Evolutionary conservation across 2,329 filamentous ascomycete species (phyloP).

Genomic region (Davidsoniella virescens): DNA sequence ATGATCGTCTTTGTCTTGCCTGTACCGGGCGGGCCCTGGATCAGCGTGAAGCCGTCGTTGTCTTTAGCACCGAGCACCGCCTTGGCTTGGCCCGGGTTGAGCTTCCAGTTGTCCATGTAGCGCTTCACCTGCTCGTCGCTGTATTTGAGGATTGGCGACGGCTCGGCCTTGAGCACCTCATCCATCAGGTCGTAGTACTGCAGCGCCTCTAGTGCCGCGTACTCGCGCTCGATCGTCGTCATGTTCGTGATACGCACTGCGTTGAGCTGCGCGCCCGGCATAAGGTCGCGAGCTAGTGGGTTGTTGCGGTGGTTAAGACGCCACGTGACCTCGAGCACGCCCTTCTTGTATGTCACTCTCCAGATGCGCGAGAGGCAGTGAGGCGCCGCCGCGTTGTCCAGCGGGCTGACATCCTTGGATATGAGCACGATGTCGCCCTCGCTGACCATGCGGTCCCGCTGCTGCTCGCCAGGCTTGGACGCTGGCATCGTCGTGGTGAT

Average conservation of each 20-base stretch:
- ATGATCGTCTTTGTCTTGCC: constrained; percentile 98
- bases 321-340: constrained; percentile 69
- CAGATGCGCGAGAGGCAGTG: constrained; percentile 80
- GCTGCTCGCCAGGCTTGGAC: not conserved
- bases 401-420: constrained; percentile 55
- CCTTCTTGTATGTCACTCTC: constrained; percentile 65
- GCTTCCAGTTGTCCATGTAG: constrained; percentile 58
- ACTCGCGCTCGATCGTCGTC: constrained; percentile 89
- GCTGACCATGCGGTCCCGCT: constrained; percentile 47
- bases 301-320: constrained; percentile 55
- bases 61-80: constrained; percentile 84
- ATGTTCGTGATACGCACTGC: constrained; percentile 81
- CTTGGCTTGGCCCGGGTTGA: constrained; percentile 80
- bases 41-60: constrained; percentile 92
- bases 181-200: constrained; percentile 94
- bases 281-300: constrained; percentile 44
- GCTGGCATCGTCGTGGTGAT: constrained; percentile 69
- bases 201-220: constrained; percentile 74
- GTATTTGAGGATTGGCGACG: constrained; percentile 75
- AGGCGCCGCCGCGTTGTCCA: constrained; percentile 46
- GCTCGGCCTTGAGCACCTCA: constrained; percentile 76
- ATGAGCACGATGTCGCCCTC: constrained; percentile 85
- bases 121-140: constrained; percentile 53
- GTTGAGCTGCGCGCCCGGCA: constrained; percentile 52
- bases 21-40: constrained; percentile 89